phyloP scores from a whole-genome alignment of 2,329 filamentous ascomycete species.

The Coniosporium tulheliwenetii region DNA sequence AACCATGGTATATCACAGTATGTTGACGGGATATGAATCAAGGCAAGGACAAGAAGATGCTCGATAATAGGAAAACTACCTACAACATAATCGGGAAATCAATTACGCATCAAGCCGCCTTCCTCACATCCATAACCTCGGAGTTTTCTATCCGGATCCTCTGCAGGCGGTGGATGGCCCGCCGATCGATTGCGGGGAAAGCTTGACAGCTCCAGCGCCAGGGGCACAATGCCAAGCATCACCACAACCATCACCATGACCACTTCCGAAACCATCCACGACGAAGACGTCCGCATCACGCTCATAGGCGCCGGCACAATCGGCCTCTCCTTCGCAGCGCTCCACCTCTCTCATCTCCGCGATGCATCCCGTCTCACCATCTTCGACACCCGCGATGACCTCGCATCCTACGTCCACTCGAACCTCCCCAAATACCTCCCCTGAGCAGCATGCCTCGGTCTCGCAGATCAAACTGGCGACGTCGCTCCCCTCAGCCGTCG shows the following conservation, averaged over 20 bases:
- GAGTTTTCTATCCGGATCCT: too few relatives aligned
- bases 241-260: too few relatives aligned
- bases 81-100: not conserved
- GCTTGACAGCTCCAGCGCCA: too few relatives aligned
- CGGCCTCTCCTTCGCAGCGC: constrained; percentile 39
- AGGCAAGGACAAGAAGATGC: too few relatives aligned
- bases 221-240: too few relatives aligned
- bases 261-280: not conserved
- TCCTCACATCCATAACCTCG: too few relatives aligned
- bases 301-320: constrained; percentile 33
- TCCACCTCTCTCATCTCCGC: constrained; percentile 31
- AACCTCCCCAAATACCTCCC: constrained; percentile 29
- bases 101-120: not conserved
- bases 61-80: not conserved
- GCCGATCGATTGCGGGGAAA: too few relatives aligned
- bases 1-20: not conserved
- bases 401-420: constrained; percentile 25
- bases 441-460: constrained; percentile 3
- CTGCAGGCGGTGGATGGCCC: too few relatives aligned
- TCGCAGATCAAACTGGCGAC: constrained; percentile 20
- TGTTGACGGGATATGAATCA: too few relatives aligned
- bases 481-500: constrained; percentile 26
- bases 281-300: constrained; percentile 14
- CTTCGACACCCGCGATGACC: constrained; percentile 34
- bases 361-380: constrained; percentile 26